Conservation (phyloP, 139 green algal genomes). For the Coelastrella sp. region DNA sequence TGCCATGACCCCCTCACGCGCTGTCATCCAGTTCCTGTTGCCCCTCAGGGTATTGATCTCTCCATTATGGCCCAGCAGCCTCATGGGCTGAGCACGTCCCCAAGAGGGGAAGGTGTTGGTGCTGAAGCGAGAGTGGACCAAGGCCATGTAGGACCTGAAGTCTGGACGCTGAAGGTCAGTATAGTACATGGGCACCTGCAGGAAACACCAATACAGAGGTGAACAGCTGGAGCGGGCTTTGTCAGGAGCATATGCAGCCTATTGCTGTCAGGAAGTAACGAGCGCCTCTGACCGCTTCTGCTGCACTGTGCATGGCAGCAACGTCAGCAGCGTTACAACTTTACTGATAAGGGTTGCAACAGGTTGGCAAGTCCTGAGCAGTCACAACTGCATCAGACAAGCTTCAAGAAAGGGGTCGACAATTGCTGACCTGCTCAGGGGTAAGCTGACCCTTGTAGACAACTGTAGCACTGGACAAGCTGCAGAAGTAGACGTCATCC, state of each 20-base stretch:
- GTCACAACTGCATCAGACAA: too few relatives aligned
- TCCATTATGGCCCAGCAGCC: constrained; percentile 95
- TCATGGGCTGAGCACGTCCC: constrained; percentile 94
- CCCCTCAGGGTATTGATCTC: constrained; percentile 90
- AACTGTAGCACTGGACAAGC: constrained; percentile 88
- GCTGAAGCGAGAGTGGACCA: constrained; percentile 96
- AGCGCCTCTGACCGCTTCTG: too few relatives aligned
- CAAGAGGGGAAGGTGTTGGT: constrained; percentile 98
- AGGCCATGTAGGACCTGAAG: constrained; percentile 92
- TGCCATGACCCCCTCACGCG: constrained; percentile 91
- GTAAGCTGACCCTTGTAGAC: constrained; percentile 99
- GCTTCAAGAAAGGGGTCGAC: too few relatives aligned
- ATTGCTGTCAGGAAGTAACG: too few relatives aligned
- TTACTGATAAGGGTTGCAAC: too few relatives aligned
- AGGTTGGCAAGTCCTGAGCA: too few relatives aligned
- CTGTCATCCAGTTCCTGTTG: constrained; percentile 94
- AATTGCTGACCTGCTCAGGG: constrained; percentile 74
- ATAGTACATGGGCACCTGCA: constrained; percentile 90
- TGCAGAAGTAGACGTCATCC: constrained; percentile 95
- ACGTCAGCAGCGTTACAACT: too few relatives aligned
- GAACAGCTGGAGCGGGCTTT: too few relatives aligned
- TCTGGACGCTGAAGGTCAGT: constrained; percentile 80
- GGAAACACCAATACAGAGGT: background rate
- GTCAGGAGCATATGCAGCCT: too few relatives aligned
- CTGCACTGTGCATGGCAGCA: too few relatives aligned